These are phyloP conservation scores for Exophiala calicioides DNA, from an alignment of 2,329 filamentous ascomycete genomes.

Conservation along the genomic window DNA sequence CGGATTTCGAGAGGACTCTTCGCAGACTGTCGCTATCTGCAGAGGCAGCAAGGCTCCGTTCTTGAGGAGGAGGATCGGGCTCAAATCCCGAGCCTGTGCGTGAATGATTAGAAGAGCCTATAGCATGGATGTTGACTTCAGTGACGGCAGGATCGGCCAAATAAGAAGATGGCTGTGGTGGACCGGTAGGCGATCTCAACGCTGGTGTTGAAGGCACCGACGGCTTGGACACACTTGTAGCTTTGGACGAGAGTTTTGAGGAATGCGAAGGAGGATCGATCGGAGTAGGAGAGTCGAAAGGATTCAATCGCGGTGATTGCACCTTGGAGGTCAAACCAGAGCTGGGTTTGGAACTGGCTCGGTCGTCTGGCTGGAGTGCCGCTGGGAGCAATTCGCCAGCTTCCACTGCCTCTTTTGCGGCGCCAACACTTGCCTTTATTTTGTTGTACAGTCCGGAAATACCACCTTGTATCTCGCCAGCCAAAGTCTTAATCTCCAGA, in stretches of 20 bases:
- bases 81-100: slow-evolving; percentile 28
- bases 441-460: slow-evolving; percentile 87
- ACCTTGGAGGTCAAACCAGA: slow-evolving; percentile 26
- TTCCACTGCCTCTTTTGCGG: slow-evolving; percentile 53
- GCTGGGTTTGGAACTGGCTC: slow-evolving; percentile 19
- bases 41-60: slow-evolving; percentile 19
- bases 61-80: slow-evolving; percentile 16
- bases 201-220: slow-evolving; percentile 41
- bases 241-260: slow-evolving; percentile 45
- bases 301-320: slow-evolving; percentile 24
- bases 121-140: slow-evolving; percentile 47
- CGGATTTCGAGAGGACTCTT: slow-evolving; percentile 33
- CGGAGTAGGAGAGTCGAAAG: slow-evolving; percentile 20
- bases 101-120: slow-evolving; percentile 23
- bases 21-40: slow-evolving; percentile 27
- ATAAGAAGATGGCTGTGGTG: slow-evolving; percentile 39
- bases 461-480: slow-evolving; percentile 78
- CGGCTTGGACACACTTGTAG: slow-evolving; percentile 44
- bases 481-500: slow-evolving; percentile 68
- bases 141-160: slow-evolving; percentile 47
- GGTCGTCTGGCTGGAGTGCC: slow-evolving; percentile 24
- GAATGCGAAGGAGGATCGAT: slow-evolving; percentile 31
- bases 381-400: slow-evolving; percentile 14
- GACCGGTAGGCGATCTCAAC: slow-evolving; percentile 41
- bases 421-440: slow-evolving; percentile 78